These are phyloP conservation scores for Magnolia kwangsiensis DNA, from an alignment of 164 flowering plant species.

Conservation along the genomic window DNA sequence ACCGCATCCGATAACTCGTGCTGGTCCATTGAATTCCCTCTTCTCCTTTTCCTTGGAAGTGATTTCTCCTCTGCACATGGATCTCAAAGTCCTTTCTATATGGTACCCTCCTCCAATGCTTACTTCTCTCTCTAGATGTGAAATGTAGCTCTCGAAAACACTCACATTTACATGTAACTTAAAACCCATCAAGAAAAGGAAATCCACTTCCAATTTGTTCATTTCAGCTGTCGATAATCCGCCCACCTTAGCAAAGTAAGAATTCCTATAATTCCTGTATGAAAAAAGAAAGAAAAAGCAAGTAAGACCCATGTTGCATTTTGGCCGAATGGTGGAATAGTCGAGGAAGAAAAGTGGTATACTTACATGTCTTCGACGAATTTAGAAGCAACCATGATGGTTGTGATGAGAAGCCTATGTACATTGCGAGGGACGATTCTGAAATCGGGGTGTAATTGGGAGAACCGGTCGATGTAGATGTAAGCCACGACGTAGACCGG, in stretches of 20 bases:
- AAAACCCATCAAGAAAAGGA: conserved; percentile 77
- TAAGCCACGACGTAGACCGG: conserved; percentile 85
- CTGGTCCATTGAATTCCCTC: conserved; percentile 30
- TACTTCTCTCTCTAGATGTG: conserved; percentile 90
- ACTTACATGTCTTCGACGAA: conserved; percentile 90
- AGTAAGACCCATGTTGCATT: not conserved
- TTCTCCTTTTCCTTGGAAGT: conserved; percentile 41
- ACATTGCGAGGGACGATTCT: conserved; percentile 63
- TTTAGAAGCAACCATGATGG: conserved; percentile 91
- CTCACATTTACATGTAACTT: conserved; percentile 84
- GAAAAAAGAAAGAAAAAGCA: not conserved
- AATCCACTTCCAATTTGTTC: conserved; percentile 74
- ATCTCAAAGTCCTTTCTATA: conserved; percentile 64
- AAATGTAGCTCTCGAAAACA: conserved; percentile 81
- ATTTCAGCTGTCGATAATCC: conserved; percentile 65
- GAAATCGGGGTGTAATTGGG: conserved; percentile 62
- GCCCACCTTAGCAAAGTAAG: conserved; percentile 86
- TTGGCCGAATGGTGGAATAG: not conserved
- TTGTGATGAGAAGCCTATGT: conserved; percentile 79
- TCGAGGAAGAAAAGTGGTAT: not conserved
- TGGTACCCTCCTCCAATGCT: conserved; percentile 90
- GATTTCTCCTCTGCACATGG: conserved; percentile 54
- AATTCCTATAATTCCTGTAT: conserved; percentile 86
- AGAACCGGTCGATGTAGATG: conserved; percentile 78
- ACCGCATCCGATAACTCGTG: conserved; percentile 31